phyloP scores from a whole-genome alignment of 768 basidiomycete genomes.

The Exsudoporus frostii region DNA sequence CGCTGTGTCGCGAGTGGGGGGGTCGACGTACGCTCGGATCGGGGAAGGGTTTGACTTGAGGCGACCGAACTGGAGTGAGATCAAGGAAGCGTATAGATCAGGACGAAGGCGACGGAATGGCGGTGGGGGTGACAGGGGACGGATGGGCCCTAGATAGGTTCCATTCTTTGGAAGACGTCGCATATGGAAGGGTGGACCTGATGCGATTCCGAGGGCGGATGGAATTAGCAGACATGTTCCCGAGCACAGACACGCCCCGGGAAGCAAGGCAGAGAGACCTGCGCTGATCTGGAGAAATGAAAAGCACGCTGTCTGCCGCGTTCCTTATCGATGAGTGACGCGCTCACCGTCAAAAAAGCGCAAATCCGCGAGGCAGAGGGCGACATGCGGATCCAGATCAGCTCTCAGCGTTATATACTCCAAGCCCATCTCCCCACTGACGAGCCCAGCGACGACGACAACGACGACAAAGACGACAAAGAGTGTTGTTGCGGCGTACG shows the following conservation, averaged over 20 bases:
- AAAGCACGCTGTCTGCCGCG: slow-evolving; percentile 23
- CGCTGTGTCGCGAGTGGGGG: slow-evolving; percentile 51
- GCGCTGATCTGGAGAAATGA: slow-evolving; percentile 32
- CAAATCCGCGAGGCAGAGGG: slow-evolving; percentile 27
- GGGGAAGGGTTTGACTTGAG: slow-evolving; percentile 47
- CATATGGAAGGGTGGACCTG: slow-evolving; percentile 5
- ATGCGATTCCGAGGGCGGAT: slow-evolving; percentile 19
- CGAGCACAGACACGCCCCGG: slow-evolving; percentile 18
- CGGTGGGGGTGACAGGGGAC: slow-evolving; percentile 8
- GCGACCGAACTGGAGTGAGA: slow-evolving; percentile 36
- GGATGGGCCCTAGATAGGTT: slow-evolving; percentile 10
- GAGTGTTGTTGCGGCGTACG: neutral
- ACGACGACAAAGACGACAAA: neutral
- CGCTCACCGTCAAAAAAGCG: slow-evolving; percentile 10
- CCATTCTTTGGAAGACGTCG: slow-evolving; percentile 23
- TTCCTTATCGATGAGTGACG: slow-evolving; percentile 26
- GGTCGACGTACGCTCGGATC: slow-evolving; percentile 44
- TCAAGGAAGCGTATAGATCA: slow-evolving; percentile 6
- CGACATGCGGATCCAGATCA: slow-evolving; percentile 26
- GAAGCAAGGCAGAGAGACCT: slow-evolving; percentile 16
- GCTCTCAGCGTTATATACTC: slow-evolving; percentile 14
- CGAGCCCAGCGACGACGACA: slow-evolving; percentile 1
- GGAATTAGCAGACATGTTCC: slow-evolving; percentile 19
- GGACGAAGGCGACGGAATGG: slow-evolving; percentile 7
- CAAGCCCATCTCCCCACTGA: neutral